Percentiles rank a stretch among this genome's conserved stretches.
Evolutionary conservation across 1,284 basidiomycete genomes (phyloP).

Genomic region (Malassezia obtusa): DNA sequence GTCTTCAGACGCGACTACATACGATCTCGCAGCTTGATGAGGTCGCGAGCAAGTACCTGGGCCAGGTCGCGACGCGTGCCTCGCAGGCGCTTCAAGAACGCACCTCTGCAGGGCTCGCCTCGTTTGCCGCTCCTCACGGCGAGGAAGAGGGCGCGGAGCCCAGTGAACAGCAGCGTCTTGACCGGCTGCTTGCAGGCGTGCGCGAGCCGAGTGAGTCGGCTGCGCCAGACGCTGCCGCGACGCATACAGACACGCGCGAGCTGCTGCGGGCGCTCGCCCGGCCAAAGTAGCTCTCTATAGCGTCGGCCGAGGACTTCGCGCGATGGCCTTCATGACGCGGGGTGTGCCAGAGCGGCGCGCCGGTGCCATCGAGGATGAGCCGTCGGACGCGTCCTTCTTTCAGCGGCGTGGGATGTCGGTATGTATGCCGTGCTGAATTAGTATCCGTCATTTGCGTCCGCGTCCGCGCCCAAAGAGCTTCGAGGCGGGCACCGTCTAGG

Average conservation of each 20-base stretch:
- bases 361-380: conserved; percentile 5
- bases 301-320: background rate
- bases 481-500: conserved; percentile 22
- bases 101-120: conserved; percentile 5
- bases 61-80: conserved; percentile 10
- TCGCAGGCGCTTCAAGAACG: conserved; percentile 17
- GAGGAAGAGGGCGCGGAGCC: background rate
- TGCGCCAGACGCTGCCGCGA: background rate
- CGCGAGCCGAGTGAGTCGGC: background rate
- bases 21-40: conserved; percentile 8
- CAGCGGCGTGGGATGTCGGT: conserved; percentile 5
- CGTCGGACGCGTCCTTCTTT: conserved; percentile 8
- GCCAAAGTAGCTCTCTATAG: background rate
- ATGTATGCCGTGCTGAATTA: background rate
- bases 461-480: conserved; percentile 18
- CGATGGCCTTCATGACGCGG: background rate
- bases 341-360: background rate
- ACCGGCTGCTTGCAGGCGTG: conserved; percentile 9
- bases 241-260: background rate
- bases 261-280: conserved; percentile 2
- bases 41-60: conserved; percentile 3
- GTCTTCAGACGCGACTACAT: conserved; percentile 8
- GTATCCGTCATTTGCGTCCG: conserved; percentile 8
- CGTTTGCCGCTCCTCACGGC: background rate
- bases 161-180: conserved; percentile 9